Conservation (phyloP, 1,139 yeast genomes). For the Yamadazyma pseudoaaseri region DNA sequence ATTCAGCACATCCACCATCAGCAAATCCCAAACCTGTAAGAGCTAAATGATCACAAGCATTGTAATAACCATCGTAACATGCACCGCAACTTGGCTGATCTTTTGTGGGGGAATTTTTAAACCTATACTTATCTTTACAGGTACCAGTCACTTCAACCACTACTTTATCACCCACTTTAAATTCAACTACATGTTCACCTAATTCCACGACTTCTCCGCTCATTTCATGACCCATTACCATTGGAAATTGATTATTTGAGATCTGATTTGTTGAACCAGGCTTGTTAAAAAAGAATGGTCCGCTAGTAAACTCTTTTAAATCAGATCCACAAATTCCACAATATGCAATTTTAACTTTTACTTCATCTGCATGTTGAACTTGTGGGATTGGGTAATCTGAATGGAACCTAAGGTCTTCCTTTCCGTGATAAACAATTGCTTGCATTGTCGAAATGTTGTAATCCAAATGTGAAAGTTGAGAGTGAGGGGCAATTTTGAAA, state of each 20-base stretch:
- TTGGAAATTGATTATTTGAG: conserved; percentile 38
- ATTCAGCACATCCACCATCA: conserved; percentile 48
- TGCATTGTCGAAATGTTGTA: too few relatives aligned
- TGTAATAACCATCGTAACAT: conserved; percentile 43
- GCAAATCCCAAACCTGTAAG: conserved; percentile 45
- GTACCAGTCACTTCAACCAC: conserved; percentile 57
- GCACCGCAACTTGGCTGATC: conserved; percentile 34
- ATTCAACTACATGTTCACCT: conserved; percentile 46
- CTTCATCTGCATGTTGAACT: conserved; percentile 39
- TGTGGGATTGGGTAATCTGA: conserved; percentile 44
- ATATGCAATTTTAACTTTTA: conserved; percentile 44
- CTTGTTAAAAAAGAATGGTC: conserved; percentile 46
- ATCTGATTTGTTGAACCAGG: conserved; percentile 31
- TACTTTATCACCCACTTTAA: conserved; percentile 58
- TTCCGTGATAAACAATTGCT: conserved; percentile 55
- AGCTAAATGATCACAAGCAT: conserved; percentile 45
- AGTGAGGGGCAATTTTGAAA: too few relatives aligned
- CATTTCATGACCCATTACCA: conserved; percentile 55
- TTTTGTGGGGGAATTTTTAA: conserved; percentile 26
- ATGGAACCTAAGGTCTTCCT: conserved; percentile 45
- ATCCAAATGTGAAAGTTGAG: too few relatives aligned
- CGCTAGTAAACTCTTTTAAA: conserved; percentile 47
- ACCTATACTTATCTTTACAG: conserved; percentile 39
- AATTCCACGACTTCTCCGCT: conserved; percentile 48
- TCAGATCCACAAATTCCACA: conserved; percentile 70